Conservation (phyloP, 2,329 filamentous ascomycete genomes). For the Fusarium sp. region DNA sequence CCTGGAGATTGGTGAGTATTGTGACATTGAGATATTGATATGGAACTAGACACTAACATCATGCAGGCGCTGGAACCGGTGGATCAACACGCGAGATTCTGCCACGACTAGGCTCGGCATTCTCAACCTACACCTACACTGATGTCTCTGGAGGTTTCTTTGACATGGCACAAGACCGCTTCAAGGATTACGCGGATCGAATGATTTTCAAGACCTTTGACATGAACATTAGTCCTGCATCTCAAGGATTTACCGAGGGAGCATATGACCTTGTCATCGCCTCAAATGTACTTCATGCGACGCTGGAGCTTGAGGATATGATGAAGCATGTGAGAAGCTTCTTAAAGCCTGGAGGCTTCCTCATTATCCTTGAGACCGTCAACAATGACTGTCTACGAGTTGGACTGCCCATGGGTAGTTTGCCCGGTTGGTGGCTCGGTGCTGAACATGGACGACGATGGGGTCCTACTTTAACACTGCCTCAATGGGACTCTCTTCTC, state of each 20-base stretch:
- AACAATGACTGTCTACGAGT: not conserved
- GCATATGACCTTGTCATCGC: not conserved
- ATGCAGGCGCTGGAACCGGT: not conserved
- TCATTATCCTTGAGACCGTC: not conserved
- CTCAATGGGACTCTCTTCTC: slow-evolving; percentile 9
- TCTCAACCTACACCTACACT: slow-evolving; percentile 10
- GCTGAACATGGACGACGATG: slow-evolving; percentile 1
- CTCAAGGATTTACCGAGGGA: slow-evolving; percentile 6
- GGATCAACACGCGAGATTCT: not conserved
- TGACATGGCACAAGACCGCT: not conserved
- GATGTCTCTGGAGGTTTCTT: slow-evolving; percentile 7
- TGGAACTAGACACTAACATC: too few relatives aligned
- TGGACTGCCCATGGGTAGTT: slow-evolving; percentile 1
- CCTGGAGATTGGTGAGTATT: too few relatives aligned
- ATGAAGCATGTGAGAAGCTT: not conserved
- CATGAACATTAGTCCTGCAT: not conserved
- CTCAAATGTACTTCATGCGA: not conserved
- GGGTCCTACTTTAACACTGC: not conserved
- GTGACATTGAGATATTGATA: too few relatives aligned
- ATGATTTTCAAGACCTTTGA: not conserved
- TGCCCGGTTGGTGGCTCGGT: slow-evolving; percentile 19
- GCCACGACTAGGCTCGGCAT: not conserved
- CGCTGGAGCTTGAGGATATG: not conserved
- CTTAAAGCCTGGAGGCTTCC: not conserved
- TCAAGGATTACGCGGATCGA: not conserved